phyloP scores from a whole-genome alignment of 2,329 filamentous ascomycete species.

The Microascus cirrosus region DNA sequence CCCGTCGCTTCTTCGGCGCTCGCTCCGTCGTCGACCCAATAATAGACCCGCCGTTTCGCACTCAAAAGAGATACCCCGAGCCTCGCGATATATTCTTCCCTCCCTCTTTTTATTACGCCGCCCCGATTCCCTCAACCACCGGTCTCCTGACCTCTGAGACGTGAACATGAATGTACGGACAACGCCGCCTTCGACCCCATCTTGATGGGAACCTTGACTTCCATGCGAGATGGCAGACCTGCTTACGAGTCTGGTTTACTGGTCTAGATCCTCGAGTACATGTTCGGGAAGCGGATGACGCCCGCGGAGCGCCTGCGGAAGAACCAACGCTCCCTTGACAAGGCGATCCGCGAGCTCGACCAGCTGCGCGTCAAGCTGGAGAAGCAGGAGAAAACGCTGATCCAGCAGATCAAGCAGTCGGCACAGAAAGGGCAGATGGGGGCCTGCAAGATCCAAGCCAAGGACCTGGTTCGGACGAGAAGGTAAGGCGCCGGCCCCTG shows the following conservation, averaged over 20 bases:
- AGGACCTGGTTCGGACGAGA: conserved; percentile 87
- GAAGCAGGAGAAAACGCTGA: conserved; percentile 96
- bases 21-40: background rate
- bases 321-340: conserved; percentile 93
- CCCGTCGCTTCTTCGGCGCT: background rate
- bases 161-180: background rate
- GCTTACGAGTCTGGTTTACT: conserved; percentile 1
- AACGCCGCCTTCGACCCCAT: background rate
- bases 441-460: conserved; percentile 96
- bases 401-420: conserved; percentile 94
- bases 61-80: background rate
- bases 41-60: background rate
- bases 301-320: conserved; percentile 82
- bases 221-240: background rate
- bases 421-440: conserved; percentile 98
- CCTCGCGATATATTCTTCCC: background rate
- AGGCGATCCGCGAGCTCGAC: conserved; percentile 92
- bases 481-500: conserved; percentile 34
- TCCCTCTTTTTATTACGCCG: background rate
- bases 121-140: background rate
- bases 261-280: conserved; percentile 86
- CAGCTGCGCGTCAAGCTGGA: conserved; percentile 91
- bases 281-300: conserved; percentile 98
- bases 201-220: background rate
- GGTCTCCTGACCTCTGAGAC: background rate